Evolutionary conservation across 176 grass and related monocot species (phyloP).

Genomic region (Alloteropsis semialata): DNA sequence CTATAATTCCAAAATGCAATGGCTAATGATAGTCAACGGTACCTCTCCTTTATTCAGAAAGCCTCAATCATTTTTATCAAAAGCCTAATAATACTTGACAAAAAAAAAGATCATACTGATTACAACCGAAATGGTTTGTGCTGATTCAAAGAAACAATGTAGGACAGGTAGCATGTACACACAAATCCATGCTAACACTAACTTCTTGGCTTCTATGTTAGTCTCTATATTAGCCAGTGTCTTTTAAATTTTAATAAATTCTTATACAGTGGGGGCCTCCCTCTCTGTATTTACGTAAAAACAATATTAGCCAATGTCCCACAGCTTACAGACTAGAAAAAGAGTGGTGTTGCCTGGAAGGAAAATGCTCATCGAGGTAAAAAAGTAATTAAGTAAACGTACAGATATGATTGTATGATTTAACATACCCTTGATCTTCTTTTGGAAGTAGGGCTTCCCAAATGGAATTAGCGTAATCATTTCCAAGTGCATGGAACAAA

Average conservation of each 20-base stretch:
- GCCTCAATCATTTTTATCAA: neutral
- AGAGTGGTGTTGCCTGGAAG: neutral
- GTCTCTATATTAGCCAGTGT: too few relatives aligned
- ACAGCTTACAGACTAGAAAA: constrained; percentile 18
- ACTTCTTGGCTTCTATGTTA: constrained; percentile 3
- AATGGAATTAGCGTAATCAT: constrained; percentile 85
- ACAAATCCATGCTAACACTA: constrained; percentile 12
- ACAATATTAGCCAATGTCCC: neutral
- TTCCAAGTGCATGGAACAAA: constrained; percentile 84
- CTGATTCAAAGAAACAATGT: neutral
- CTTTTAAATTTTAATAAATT: too few relatives aligned
- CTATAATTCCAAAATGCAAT: neutral
- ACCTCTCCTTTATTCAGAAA: neutral
- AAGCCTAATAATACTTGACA: neutral
- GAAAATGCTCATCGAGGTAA: constrained; percentile 5
- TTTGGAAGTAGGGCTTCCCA: constrained; percentile 89
- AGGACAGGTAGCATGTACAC: neutral
- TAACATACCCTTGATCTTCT: constrained; percentile 71
- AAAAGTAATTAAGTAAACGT: constrained; percentile 2
- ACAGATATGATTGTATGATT: neutral
- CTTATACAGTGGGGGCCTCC: too few relatives aligned
- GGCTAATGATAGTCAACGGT: neutral
- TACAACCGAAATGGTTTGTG: neutral
- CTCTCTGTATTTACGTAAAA: too few relatives aligned
- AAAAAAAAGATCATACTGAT: neutral